These are phyloP conservation scores for Tranzscheliella williamsii DNA, from an alignment of 1,284 basidiomycete species.

Conservation along the genomic window DNA sequence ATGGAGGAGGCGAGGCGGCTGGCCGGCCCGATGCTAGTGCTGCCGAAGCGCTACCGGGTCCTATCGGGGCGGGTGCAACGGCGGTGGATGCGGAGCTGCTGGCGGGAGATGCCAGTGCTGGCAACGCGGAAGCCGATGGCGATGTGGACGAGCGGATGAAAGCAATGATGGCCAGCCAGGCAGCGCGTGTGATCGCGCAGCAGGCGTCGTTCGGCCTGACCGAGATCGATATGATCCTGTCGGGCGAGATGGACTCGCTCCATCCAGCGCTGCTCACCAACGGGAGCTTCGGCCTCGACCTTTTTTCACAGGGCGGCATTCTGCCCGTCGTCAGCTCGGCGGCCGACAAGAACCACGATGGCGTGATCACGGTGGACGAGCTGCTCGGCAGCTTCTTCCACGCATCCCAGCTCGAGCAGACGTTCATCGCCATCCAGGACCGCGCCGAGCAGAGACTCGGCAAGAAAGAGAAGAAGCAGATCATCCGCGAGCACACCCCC, in stretches of 20 bases:
- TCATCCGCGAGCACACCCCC: constrained; percentile 22
- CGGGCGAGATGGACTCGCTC: not conserved
- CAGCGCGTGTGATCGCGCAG: not conserved
- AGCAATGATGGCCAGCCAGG: not conserved
- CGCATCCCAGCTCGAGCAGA: constrained; percentile 6
- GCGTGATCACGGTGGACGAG: constrained; percentile 14
- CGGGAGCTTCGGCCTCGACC: not conserved
- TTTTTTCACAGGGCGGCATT: not conserved
- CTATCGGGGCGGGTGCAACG: too few relatives aligned
- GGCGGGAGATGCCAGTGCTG: too few relatives aligned
- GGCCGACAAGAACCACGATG: constrained; percentile 3
- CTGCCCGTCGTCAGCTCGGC: not conserved
- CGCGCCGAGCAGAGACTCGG: not conserved
- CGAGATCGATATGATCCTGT: not conserved
- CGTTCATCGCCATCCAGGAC: constrained; percentile 9
- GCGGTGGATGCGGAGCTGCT: too few relatives aligned
- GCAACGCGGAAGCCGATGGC: not conserved
- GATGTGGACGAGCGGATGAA: not conserved
- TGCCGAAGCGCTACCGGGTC: too few relatives aligned
- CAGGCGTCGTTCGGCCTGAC: not conserved
- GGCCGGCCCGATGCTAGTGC: too few relatives aligned
- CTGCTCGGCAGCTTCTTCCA: constrained; percentile 29
- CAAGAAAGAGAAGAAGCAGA: constrained; percentile 18
- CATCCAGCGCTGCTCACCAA: not conserved
- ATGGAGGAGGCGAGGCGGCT: too few relatives aligned